A percentile compares a stretch with the other conserved stretches of the same genome.
These are phyloP conservation scores for Hibiscus syriacus DNA, from an alignment of 345 rosid species.

Conservation along the genomic window DNA sequence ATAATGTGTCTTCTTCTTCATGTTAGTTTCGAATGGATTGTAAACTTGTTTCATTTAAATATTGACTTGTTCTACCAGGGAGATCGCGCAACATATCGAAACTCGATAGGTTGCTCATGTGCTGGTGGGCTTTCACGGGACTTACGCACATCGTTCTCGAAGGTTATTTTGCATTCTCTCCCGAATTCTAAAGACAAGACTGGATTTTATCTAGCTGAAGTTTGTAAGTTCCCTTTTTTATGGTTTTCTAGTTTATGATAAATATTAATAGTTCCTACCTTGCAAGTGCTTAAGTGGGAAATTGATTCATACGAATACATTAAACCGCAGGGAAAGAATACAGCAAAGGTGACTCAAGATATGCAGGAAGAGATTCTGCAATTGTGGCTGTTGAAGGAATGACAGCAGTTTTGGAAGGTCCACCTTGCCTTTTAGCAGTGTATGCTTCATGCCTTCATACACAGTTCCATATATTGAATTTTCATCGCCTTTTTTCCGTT, in stretches of 20 bases:
- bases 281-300: background rate
- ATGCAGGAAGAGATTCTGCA: constrained; percentile 68
- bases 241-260: too few species aligned
- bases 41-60: background rate
- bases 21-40: background rate
- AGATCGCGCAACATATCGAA: constrained; percentile 28
- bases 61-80: constrained; percentile 30
- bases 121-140: constrained; percentile 98
- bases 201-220: constrained; percentile 77
- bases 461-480: background rate
- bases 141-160: constrained; percentile 75
- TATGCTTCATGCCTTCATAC: constrained; percentile 27
- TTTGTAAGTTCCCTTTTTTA: constrained; percentile 48
- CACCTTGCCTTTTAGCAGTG: constrained; percentile 72
- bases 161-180: constrained; percentile 87
- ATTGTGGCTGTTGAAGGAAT: constrained; percentile 75
- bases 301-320: constrained; percentile 3
- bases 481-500: background rate
- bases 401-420: constrained; percentile 84
- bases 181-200: constrained; percentile 78
- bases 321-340: constrained; percentile 79
- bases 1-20: background rate
- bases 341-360: constrained; percentile 96
- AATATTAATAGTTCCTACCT: background rate
- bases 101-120: constrained; percentile 67